phyloP scores from a whole-genome alignment of 2,329 filamentous ascomycete genomes.

The Fusarium agapanthi region DNA sequence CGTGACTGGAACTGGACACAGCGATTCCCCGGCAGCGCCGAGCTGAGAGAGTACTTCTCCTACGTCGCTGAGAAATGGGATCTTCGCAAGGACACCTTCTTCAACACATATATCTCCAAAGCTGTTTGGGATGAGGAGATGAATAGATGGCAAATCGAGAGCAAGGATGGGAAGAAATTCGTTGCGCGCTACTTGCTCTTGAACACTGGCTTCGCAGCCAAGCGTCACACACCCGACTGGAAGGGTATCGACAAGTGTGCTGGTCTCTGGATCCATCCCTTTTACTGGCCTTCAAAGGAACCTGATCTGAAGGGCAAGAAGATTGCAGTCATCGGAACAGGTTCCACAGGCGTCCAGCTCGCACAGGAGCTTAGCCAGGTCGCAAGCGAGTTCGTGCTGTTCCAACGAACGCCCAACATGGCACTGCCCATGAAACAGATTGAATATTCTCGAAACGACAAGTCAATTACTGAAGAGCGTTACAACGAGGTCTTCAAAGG shows the following conservation, averaged over 20 bases:
- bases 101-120: constrained; percentile 49
- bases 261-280: not conserved
- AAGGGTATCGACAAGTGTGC: not conserved
- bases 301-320: not conserved
- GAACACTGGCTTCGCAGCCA: not conserved
- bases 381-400: not conserved
- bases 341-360: accelerated
- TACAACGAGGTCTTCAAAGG: not conserved
- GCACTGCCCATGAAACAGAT: not conserved
- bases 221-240: not conserved
- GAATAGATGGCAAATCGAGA: not conserved
- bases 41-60: not conserved
- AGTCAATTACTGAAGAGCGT: not conserved
- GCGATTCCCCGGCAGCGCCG: not conserved
- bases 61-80: constrained; percentile 1
- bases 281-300: not conserved
- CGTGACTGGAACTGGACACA: not conserved
- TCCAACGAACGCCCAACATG: not conserved
- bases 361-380: not conserved
- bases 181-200: not conserved
- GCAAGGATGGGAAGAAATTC: not conserved
- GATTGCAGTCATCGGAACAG: not conserved
- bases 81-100: constrained; percentile 30
- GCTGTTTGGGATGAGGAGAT: not conserved
- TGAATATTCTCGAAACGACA: not conserved